phyloP scores from a whole-genome alignment of 306 rosid genomes.

The Sechiopsis laciniata region DNA sequence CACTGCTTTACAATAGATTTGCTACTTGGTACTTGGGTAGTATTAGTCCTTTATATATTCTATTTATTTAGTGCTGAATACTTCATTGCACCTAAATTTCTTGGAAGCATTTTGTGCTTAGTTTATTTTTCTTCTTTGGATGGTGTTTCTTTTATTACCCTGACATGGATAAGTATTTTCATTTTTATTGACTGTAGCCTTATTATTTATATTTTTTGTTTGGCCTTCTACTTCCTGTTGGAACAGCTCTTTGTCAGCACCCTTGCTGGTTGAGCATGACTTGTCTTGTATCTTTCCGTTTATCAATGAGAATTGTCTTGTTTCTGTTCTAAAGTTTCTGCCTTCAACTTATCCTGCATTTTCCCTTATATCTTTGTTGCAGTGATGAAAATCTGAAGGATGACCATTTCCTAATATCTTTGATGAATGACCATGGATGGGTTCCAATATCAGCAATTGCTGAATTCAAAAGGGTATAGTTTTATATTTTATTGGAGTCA shows the following conservation, averaged over 20 bases:
- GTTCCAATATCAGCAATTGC: constrained; percentile 65
- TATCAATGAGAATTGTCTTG: not conserved
- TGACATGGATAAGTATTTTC: not conserved
- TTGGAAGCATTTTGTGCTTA: not conserved
- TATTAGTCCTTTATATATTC: too few species aligned
- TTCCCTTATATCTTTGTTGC: constrained; percentile 46
- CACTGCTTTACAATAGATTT: not conserved
- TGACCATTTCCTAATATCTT: constrained; percentile 61
- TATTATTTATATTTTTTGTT: not conserved
- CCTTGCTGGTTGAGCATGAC: not conserved
- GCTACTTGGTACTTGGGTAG: not conserved
- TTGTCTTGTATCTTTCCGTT: not conserved
- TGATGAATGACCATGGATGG: constrained; percentile 98
- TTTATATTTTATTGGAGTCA: constrained; percentile 8
- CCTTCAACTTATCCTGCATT: constrained; percentile 28
- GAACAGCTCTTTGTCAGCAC: constrained; percentile 2
- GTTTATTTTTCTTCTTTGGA: not conserved
- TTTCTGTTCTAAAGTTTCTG: not conserved
- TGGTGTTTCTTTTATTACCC: not conserved
- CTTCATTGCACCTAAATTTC: not conserved
- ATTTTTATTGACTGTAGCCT: not conserved
- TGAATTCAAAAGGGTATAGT: constrained; percentile 80
- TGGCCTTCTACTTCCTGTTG: not conserved
- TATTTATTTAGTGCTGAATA: not conserved
- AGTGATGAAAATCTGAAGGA: constrained; percentile 89